A percentile compares a stretch with the other conserved stretches of the same genome.
These are phyloP conservation scores for Coniochaeta ligniaria DNA, from an alignment of 2,329 filamentous ascomycete species.

Conservation along the genomic window DNA sequence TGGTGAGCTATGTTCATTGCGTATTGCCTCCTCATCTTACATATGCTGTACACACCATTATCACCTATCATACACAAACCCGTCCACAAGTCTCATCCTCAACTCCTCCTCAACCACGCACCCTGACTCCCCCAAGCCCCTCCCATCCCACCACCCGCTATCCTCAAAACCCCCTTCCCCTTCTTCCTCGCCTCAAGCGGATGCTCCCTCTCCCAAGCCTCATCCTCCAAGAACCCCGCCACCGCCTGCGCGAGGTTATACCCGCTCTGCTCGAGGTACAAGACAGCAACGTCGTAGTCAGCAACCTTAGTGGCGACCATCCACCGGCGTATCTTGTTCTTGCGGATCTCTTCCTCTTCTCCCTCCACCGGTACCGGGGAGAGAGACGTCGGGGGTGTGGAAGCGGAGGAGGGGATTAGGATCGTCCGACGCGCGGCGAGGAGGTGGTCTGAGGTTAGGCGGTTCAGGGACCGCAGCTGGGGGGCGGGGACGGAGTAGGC, in stretches of 20 bases:
- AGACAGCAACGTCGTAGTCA: conserved; percentile 67
- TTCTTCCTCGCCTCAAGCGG: conserved; percentile 21
- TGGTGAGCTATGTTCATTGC: background rate
- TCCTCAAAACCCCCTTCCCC: conserved; percentile 9
- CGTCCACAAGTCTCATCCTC: background rate
- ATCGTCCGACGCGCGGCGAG: conserved; percentile 62
- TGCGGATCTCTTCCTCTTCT: conserved; percentile 66
- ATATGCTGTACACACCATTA: no score
- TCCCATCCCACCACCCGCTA: background rate
- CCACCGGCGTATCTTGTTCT: conserved; percentile 64
- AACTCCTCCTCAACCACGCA: conserved; percentile 3
- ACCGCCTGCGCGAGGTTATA: conserved; percentile 62
- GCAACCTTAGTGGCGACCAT: conserved; percentile 73
- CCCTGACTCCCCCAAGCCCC: background rate
- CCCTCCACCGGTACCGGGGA: conserved; percentile 66
- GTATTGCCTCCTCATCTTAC: no score
- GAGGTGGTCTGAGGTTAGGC: conserved; percentile 64
- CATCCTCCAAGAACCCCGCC: conserved; percentile 60
- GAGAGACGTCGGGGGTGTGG: conserved; percentile 23
- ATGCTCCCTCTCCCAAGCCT: conserved; percentile 67
- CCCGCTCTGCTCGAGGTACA: conserved; percentile 65
- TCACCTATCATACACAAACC: background rate
- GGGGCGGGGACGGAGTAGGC: conserved; percentile 61
- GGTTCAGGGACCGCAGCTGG: conserved; percentile 59
- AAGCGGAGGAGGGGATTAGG: conserved; percentile 40